Conservation (phyloP, 306 rosid species). For the Citrullus colocynthis region DNA sequence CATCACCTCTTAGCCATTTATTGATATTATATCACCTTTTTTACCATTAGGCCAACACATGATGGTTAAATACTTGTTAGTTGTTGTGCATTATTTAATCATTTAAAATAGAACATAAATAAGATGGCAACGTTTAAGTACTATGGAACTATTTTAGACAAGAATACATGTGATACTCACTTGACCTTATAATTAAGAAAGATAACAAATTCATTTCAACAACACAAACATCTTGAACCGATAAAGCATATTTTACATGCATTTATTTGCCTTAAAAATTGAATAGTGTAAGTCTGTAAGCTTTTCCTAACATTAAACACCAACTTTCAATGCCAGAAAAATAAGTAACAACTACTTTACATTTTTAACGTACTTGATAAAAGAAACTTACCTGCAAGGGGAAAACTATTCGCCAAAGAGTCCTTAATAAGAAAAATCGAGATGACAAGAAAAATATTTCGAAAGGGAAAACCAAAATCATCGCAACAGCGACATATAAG, state of each 20-base stretch:
- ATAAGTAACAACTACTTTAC: neutral
- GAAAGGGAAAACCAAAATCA: conserved; percentile 83
- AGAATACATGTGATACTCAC: neutral
- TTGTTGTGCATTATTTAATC: neutral
- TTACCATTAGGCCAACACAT: too few species aligned
- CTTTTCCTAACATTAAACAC: neutral
- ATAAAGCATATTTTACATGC: neutral
- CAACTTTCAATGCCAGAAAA: neutral
- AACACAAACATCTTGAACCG: neutral
- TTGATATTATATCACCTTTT: too few species aligned
- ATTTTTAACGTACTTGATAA: neutral
- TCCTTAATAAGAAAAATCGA: conserved; percentile 78
- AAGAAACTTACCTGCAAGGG: conserved; percentile 81
- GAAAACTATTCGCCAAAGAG: conserved; percentile 81
- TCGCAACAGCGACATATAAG: conserved; percentile 62
- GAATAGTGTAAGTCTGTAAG: neutral
- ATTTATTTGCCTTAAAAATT: neutral
- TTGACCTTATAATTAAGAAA: neutral
- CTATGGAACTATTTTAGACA: neutral
- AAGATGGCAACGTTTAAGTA: neutral
- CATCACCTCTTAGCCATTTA: too few species aligned
- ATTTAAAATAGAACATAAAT: neutral
- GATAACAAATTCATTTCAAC: neutral
- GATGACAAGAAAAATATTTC: conserved; percentile 88
- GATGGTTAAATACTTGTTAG: neutral